These are phyloP conservation scores for Exophiala phaeomuriformis DNA, from an alignment of 2,329 filamentous ascomycete genomes.

Conservation along the genomic window DNA sequence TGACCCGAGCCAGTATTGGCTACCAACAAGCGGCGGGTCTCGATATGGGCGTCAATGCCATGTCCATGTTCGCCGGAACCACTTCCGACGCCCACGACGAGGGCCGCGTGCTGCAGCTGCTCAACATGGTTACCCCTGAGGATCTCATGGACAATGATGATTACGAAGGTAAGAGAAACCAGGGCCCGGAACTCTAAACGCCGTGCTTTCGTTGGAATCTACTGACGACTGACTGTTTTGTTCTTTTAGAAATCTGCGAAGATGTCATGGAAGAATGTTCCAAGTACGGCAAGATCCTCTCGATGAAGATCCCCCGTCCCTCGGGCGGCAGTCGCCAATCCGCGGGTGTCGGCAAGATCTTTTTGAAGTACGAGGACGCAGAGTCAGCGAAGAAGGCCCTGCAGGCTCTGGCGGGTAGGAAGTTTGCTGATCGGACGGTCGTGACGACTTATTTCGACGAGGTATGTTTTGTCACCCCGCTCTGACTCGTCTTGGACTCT, in stretches of 20 bases:
- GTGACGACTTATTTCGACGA: constrained; percentile 96
- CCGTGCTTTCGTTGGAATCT: too few species aligned
- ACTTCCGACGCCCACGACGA: constrained; percentile 70
- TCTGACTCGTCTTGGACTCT: constrained; percentile 3
- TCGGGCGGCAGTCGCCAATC: constrained; percentile 74
- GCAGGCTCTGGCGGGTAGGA: constrained; percentile 81
- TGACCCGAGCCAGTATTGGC: constrained; percentile 83
- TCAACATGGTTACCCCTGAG: constrained; percentile 98
- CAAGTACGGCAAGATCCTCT: constrained; percentile 78
- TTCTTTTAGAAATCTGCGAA: constrained; percentile 77
- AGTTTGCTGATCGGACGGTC: constrained; percentile 93
- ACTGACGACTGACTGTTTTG: background rate
- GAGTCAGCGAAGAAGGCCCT: constrained; percentile 79
- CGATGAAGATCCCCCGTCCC: constrained; percentile 89
- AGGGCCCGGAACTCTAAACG: too few species aligned
- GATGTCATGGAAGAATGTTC: constrained; percentile 88
- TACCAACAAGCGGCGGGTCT: constrained; percentile 85
- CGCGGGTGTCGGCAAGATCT: constrained; percentile 93
- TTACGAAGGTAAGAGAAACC: constrained; percentile 65
- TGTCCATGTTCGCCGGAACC: constrained; percentile 94
- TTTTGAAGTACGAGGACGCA: constrained; percentile 77
- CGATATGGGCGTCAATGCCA: constrained; percentile 94
- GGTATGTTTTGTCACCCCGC: constrained; percentile 41
- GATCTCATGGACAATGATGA: constrained; percentile 91
- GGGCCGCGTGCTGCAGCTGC: constrained; percentile 76